phyloP scores from a whole-genome alignment of 495 filamentous ascomycete genomes.

The Trichoderma erinaceum region DNA sequence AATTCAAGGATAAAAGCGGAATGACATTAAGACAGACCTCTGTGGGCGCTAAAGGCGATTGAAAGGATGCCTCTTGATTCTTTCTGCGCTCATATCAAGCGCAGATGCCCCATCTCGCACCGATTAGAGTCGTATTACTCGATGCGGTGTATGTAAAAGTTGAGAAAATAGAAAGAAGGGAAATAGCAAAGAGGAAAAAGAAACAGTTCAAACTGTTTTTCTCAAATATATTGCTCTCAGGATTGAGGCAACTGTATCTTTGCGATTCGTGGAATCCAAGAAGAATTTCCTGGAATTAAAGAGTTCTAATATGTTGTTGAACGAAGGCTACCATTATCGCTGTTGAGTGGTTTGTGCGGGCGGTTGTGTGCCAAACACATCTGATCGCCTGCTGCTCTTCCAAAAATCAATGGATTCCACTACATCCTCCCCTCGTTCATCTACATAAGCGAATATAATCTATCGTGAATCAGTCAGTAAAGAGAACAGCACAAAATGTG shows the following conservation, averaged over 20 bases:
- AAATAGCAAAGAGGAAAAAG: not conserved
- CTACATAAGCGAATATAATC: conserved; percentile 96
- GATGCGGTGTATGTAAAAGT: not conserved
- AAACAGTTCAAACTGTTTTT: not conserved
- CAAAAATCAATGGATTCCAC: conserved; percentile 97
- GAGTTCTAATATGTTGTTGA: not conserved
- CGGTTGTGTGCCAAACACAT: conserved; percentile 17
- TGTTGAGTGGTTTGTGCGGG: conserved; percentile 15
- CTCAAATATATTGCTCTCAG: not conserved
- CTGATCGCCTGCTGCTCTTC: conserved; percentile 53
- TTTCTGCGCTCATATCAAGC: not conserved
- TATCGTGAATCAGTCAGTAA: conserved; percentile 31
- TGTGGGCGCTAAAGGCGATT: not conserved
- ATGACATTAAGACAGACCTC: not conserved
- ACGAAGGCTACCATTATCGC: not conserved
- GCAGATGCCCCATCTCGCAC: not conserved
- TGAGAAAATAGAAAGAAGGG: not conserved
- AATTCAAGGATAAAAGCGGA: not conserved
- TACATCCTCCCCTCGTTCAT: conserved; percentile 89
- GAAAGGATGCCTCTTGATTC: not conserved
- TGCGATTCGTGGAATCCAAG: conserved; percentile 5
- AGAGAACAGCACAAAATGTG: not conserved
- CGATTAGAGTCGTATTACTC: not conserved
- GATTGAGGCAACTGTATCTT: not conserved
- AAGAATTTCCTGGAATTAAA: conserved; percentile 5